Base-by-base conservation (phyloP, 352 stramenopile genomes). In the Globisporangium iwayamae region DNA sequence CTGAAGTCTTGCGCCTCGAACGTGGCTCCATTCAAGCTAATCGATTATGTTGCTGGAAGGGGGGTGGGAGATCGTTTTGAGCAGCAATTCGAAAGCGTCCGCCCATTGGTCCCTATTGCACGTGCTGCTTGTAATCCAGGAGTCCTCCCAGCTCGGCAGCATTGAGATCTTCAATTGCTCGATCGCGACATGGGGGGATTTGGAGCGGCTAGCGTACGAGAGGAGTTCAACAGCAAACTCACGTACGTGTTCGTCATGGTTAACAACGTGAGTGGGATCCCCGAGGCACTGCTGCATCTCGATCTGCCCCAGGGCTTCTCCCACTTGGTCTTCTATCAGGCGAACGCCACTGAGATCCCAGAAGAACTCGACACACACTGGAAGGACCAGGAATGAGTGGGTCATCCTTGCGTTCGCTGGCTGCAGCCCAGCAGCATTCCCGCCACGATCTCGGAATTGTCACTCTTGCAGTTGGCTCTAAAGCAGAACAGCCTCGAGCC, bases 381-480 rank as follows among this genome's bases (percentile, higher is more conserved):
- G 55, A 41, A 38, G 11, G 14, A 16, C 7, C 22, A 36, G 6
- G 55, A 41, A 36, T 6, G 55, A 41, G n/a, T 61, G 55, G 55
- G 18, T 28, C 38, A 22, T 11, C 38, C 13, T 61, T 25, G 55
- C 13, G 6, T 61, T 61, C n/a, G 30, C 11, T n/a, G 18, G 7
- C 36, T 52, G 38, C 22, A 32, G 28, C 38, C 81, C 69, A 1
- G 70, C 48, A 36, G 87, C 50, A 36, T 78, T 70, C 45, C 68
- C 63, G 67, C 86, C 57, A 3, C 76, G 72, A 52, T 81, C 75
- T 45, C 85, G 57, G 57, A 74, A 85, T 57, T 85, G 62, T 34
- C 75, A 72, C 14, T 72, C 75, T 45, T 78, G 87, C 45, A 89
- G 65, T 20, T 61, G 28, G 18, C 4, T 4, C 38, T 61, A 14